Base-by-base conservation (phyloP, 192 early-diverging fungal genomes). In the Fimicolochytrium jonesii region DNA sequence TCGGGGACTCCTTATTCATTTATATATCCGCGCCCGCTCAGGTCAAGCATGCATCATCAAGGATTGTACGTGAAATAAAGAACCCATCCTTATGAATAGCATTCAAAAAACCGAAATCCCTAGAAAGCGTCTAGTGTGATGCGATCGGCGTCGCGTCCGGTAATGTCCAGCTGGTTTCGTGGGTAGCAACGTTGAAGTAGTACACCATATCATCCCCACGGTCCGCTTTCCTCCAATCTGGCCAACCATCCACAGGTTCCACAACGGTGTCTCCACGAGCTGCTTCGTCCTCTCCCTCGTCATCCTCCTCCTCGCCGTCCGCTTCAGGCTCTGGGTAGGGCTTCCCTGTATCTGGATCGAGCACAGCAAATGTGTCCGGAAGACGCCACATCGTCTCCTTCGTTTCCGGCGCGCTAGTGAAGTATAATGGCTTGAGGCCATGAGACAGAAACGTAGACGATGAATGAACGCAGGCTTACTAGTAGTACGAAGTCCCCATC, bases 381-480 rank as follows among this genome's bases (percentile, higher is more conserved):
- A 79, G 57, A n/a, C 68, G 69, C 80, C 80, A 82, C 6, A 70
- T 72, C 6, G 75, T 55, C 18, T 75, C 71, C 36, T 68, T 74
- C 7, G 74, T 77, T 22, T 64, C 55, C 2, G 68, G 22, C 35
- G 6, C 4, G 18, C 15, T 28, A 62, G 37, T 4, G 25, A 17
- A 52, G 35, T 52, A 29, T 20, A 34, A 11, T 17, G 11, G 23
- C 11, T 15, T 22, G n/a, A 25, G 26, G 35, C 33, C 18, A 60
- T 6, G 34, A 26, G 31, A 0, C 20, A 15, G 25, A 11, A 17
- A 15, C 13, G 13, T 17, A 47, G 10, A 48, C 17, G 17, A 18
- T 33, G 28, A n/a, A n/a, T n/a, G n/a, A n/a, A n/a, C n/a, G n/a
- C n/a, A 59, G 9, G 57, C 74, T 65, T 68, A 82, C 80, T 50